These are phyloP conservation scores for Selaginella moellendorffii DNA, from an alignment of 75 land plant genomes.

Conservation along the genomic window DNA sequence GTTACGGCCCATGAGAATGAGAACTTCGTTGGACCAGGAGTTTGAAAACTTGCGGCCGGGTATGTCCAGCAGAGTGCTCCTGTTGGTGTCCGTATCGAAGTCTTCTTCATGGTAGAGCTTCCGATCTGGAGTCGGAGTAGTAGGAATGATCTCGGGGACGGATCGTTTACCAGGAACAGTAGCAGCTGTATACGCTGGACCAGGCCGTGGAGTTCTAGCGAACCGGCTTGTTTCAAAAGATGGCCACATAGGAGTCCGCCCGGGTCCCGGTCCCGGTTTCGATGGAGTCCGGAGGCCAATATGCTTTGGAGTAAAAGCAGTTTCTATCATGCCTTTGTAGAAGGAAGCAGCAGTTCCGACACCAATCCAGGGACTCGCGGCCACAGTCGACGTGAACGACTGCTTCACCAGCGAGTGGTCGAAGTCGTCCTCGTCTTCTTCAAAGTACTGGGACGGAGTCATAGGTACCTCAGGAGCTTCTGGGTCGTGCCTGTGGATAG, in stretches of 20 bases:
- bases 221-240: neutral
- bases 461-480: neutral
- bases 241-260: neutral
- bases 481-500: neutral
- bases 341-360: neutral
- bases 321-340: neutral
- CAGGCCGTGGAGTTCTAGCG: neutral
- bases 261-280: neutral
- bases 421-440: neutral
- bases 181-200: neutral
- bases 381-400: neutral
- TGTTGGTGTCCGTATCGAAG: slow-evolving; percentile 12
- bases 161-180: neutral
- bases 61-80: neutral
- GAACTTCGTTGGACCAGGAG: slow-evolving; percentile 30
- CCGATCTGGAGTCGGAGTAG: slow-evolving; percentile 29
- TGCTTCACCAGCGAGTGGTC: neutral
- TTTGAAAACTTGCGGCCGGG: slow-evolving; percentile 31
- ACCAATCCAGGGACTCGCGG: slow-evolving; percentile 1
- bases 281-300: neutral
- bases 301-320: neutral
- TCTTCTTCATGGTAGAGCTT: slow-evolving; percentile 31
- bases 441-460: neutral
- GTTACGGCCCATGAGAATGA: slow-evolving; percentile 39
- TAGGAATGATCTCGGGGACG: slow-evolving; percentile 14